A percentile compares a stretch with the other conserved stretches of the same genome.
These are phyloP conservation scores for Coemansia sp. DNA, from an alignment of 192 early-diverging fungal genomes.

Conservation along the genomic window DNA sequence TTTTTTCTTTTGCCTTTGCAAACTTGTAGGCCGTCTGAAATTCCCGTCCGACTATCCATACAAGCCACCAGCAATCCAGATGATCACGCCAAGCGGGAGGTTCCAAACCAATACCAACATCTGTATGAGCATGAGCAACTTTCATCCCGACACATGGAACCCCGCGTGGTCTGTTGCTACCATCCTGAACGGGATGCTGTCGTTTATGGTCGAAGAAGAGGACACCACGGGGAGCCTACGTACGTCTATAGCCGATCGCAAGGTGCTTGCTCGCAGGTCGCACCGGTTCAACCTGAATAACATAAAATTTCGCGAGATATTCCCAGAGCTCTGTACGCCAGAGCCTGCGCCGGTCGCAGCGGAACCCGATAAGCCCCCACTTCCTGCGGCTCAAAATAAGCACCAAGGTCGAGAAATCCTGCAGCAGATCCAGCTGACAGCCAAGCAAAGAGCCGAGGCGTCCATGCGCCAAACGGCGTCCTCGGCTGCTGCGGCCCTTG, in stretches of 20 bases:
- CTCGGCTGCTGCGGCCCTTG: constrained; percentile 7
- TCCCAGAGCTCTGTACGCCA: constrained; percentile 78
- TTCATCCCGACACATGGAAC: constrained; percentile 92
- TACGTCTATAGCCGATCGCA: constrained; percentile 76
- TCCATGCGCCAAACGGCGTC: not conserved
- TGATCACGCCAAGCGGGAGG: constrained; percentile 82
- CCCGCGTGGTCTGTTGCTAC: constrained; percentile 97
- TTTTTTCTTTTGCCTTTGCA: no score
- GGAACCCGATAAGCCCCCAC: not conserved
- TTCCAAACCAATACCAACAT: constrained; percentile 91
- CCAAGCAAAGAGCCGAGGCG: not conserved
- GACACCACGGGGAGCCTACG: constrained; percentile 92
- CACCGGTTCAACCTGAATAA: constrained; percentile 78
- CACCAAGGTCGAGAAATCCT: not conserved
- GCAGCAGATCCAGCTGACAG: not conserved
- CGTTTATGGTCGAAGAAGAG: constrained; percentile 96
- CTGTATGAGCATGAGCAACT: constrained; percentile 97
- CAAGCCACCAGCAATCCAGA: constrained; percentile 83
- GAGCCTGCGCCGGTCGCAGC: constrained; percentile 15
- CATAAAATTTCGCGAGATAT: constrained; percentile 75
- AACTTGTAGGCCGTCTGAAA: constrained; percentile 60
- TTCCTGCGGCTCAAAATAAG: not conserved
- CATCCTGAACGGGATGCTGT: constrained; percentile 91
- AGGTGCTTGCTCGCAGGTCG: constrained; percentile 72
- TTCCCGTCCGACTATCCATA: constrained; percentile 97